Conservation (phyloP, 2,329 filamentous ascomycete species). For the Albophoma yamanashiensis region DNA sequence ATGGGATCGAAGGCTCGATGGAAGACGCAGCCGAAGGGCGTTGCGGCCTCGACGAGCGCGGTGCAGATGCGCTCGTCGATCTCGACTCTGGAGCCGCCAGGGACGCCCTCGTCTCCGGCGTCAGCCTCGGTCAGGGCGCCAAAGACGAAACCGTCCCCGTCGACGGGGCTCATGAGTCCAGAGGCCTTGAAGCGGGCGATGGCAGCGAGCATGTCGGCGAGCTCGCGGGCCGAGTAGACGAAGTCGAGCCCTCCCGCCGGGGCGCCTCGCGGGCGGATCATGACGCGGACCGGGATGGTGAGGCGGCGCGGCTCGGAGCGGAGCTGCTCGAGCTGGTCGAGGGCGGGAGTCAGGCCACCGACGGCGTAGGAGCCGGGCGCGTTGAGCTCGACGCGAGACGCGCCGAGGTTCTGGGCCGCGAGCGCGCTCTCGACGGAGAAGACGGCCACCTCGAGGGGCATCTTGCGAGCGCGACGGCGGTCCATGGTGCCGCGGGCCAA, state of each 20-base stretch:
- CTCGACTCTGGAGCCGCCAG: slow-evolving; percentile 4
- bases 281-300: slow-evolving; percentile 35
- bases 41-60: slow-evolving; percentile 28
- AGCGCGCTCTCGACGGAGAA: slow-evolving; percentile 34
- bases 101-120: neutral
- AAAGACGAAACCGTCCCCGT: slow-evolving; percentile 48
- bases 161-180: slow-evolving; percentile 22
- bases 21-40: slow-evolving; percentile 36
- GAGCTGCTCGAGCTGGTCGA: slow-evolving; percentile 25
- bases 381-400: slow-evolving; percentile 43
- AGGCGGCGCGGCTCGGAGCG: slow-evolving; percentile 7
- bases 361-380: slow-evolving; percentile 34
- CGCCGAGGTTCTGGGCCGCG: slow-evolving; percentile 29
- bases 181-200: slow-evolving; percentile 27
- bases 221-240: slow-evolving; percentile 34
- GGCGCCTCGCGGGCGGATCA: slow-evolving; percentile 38
- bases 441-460: slow-evolving; percentile 40
- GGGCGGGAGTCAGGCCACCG: slow-evolving; percentile 40
- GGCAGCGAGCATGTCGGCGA: slow-evolving; percentile 28
- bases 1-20: slow-evolving; percentile 46
- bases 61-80: slow-evolving; percentile 31
- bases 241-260: slow-evolving; percentile 27
- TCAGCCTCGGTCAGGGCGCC: slow-evolving; percentile 26
- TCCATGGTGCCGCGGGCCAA: neutral
- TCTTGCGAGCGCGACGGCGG: slow-evolving; percentile 2